Conservation (phyloP, 495 filamentous ascomycete species). For the Haplographium delicatum region DNA sequence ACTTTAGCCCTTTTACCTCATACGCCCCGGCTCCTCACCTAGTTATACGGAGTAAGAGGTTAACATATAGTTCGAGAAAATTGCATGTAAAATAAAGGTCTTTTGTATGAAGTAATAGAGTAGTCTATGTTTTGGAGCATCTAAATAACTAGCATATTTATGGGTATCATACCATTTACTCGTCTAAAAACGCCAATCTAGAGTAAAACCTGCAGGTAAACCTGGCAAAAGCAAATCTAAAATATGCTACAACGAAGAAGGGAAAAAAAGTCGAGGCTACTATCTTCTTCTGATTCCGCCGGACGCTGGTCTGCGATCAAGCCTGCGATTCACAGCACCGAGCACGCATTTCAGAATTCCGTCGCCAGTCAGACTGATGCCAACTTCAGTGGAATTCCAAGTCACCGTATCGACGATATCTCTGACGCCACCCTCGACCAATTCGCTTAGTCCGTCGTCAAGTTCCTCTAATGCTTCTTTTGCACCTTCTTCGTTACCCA, state of each 20-base stretch:
- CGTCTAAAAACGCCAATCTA: too few relatives aligned
- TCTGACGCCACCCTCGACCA: slow-evolving; percentile 49
- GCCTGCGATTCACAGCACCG: slow-evolving; percentile 61
- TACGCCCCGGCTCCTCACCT: too few relatives aligned
- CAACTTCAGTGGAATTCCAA: slow-evolving; percentile 45
- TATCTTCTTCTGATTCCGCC: slow-evolving; percentile 18
- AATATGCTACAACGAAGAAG: background rate
- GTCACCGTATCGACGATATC: slow-evolving; percentile 96
- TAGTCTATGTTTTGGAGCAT: too few relatives aligned
- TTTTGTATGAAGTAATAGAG: too few relatives aligned
- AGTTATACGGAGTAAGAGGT: too few relatives aligned
- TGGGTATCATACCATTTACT: too few relatives aligned
- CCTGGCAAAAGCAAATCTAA: background rate
- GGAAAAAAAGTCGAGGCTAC: background rate
- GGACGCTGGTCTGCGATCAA: slow-evolving; percentile 46
- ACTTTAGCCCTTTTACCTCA: too few relatives aligned
- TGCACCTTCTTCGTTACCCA: slow-evolving; percentile 69
- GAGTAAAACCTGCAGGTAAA: too few relatives aligned
- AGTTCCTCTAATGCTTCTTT: slow-evolving; percentile 61
- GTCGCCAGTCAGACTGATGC: slow-evolving; percentile 43
- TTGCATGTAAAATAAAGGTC: too few relatives aligned
- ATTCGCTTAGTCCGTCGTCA: slow-evolving; percentile 66
- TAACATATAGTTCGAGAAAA: too few relatives aligned
- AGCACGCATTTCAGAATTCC: slow-evolving; percentile 76
- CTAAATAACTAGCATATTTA: too few relatives aligned